Percentiles rank a stretch among this genome's conserved stretches.
These are phyloP conservation scores for Mucor sp. DNA, from an alignment of 371 early-diverging fungal genomes.

Conservation along the genomic window DNA sequence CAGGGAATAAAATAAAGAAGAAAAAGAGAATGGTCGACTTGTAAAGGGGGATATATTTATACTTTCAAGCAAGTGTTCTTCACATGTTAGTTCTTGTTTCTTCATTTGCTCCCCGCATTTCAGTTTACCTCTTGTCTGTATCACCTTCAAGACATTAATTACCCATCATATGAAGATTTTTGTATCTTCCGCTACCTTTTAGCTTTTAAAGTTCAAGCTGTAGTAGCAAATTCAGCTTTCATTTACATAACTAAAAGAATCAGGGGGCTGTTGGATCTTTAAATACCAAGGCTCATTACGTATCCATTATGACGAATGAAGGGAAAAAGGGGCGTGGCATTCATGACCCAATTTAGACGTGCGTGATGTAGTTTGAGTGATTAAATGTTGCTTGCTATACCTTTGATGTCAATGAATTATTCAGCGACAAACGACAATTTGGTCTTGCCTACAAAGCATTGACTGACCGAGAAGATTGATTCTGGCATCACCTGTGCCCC, in stretches of 20 bases:
- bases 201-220: neutral
- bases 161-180: neutral
- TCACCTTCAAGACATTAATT: neutral
- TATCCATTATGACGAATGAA: neutral
- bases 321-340: neutral
- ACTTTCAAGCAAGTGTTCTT: neutral
- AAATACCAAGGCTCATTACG: neutral
- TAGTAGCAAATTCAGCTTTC: neutral
- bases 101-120: constrained; percentile 17
- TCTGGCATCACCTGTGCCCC: neutral
- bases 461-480: neutral
- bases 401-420: too few species aligned
- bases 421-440: neutral
- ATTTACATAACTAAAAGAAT: neutral
- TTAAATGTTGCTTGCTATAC: neutral
- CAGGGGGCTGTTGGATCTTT: neutral
- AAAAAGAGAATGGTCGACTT: neutral
- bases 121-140: neutral
- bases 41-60: constrained; percentile 9
- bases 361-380: neutral
- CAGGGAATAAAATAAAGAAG: neutral
- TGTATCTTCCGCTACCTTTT: neutral
- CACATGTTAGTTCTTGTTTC: constrained; percentile 13
- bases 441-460: neutral
- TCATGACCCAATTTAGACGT: neutral